Evolutionary conservation across 176 grass and related monocot species (phyloP).

Genomic region (Juncus inflexus): DNA sequence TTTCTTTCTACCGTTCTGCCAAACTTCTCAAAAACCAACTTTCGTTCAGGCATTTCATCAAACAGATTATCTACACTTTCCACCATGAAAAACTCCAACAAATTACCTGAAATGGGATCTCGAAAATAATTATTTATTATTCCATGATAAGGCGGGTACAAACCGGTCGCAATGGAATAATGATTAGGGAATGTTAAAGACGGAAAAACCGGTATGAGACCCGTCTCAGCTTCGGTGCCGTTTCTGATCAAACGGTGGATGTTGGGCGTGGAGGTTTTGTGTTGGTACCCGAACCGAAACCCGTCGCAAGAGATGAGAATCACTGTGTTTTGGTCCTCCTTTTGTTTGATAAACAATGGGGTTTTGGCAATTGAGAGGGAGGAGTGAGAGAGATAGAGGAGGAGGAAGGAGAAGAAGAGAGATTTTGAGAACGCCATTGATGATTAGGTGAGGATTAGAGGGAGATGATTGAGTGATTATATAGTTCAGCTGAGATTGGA

Average conservation of each 20-base stretch:
- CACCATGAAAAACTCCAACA: too few species aligned
- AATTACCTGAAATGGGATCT: constrained; percentile 50
- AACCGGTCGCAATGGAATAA: constrained; percentile 91
- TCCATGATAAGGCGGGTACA: constrained; percentile 78
- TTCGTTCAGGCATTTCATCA: too few species aligned
- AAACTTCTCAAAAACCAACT: too few species aligned
- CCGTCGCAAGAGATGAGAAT: constrained; percentile 81
- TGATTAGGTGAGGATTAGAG: background rate
- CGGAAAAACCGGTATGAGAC: constrained; percentile 72
- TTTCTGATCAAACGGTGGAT: constrained; percentile 69
- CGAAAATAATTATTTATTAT: constrained; percentile 91
- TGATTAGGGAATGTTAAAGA: constrained; percentile 92
- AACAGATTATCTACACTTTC: too few species aligned
- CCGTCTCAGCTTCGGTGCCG: constrained; percentile 62
- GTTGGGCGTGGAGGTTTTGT: constrained; percentile 52
- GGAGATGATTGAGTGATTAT: too few species aligned
- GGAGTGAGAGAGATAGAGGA: constrained; percentile 26
- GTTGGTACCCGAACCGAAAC: constrained; percentile 91
- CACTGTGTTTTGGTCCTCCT: constrained; percentile 49
- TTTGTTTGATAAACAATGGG: constrained; percentile 19
- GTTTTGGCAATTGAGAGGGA: background rate
- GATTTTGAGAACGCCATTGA: constrained; percentile 17
- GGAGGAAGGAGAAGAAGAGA: constrained; percentile 19
- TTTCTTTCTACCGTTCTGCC: too few species aligned
- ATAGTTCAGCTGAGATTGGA: too few species aligned